These are phyloP conservation scores for Skeletonema tropicum DNA, from an alignment of 108 stramenopile genomes.

Conservation along the genomic window DNA sequence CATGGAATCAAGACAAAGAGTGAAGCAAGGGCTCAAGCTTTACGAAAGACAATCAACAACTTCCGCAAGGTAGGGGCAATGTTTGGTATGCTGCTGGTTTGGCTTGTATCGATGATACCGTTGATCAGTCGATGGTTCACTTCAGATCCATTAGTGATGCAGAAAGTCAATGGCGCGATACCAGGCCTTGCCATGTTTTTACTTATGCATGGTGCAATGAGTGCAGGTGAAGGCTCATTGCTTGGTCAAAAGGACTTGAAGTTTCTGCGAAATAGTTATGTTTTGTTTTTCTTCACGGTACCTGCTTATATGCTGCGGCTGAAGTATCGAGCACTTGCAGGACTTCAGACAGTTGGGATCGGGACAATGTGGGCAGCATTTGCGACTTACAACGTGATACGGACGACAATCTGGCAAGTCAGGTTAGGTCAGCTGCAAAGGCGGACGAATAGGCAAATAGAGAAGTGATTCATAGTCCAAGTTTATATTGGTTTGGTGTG, in stretches of 20 bases:
- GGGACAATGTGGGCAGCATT: slow-evolving; percentile 77
- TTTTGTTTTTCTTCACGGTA: slow-evolving; percentile 66
- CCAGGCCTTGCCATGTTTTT: slow-evolving; percentile 68
- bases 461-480: no score
- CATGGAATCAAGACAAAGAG: slow-evolving; percentile 41
- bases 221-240: slow-evolving; percentile 67
- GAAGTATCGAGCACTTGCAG: slow-evolving; percentile 7
- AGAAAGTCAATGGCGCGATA: slow-evolving; percentile 63
- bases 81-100: slow-evolving; percentile 66
- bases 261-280: slow-evolving; percentile 76
- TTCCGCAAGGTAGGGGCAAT: slow-evolving; percentile 68
- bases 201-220: slow-evolving; percentile 71
- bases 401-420: slow-evolving; percentile 39
- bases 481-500: no score
- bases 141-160: slow-evolving; percentile 66
- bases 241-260: slow-evolving; percentile 82
- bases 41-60: slow-evolving; percentile 58
- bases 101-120: slow-evolving; percentile 62
- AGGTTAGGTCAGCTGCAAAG: slow-evolving; percentile 51
- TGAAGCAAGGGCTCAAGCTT: slow-evolving; percentile 54
- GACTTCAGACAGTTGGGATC: slow-evolving; percentile 53
- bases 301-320: slow-evolving; percentile 59
- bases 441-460: slow-evolving; percentile 43
- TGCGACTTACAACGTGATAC: slow-evolving; percentile 67
- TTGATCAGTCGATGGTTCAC: slow-evolving; percentile 71